phyloP scores from a whole-genome alignment of 2,329 filamentous ascomycete species.

The Diaporthe velutina region DNA sequence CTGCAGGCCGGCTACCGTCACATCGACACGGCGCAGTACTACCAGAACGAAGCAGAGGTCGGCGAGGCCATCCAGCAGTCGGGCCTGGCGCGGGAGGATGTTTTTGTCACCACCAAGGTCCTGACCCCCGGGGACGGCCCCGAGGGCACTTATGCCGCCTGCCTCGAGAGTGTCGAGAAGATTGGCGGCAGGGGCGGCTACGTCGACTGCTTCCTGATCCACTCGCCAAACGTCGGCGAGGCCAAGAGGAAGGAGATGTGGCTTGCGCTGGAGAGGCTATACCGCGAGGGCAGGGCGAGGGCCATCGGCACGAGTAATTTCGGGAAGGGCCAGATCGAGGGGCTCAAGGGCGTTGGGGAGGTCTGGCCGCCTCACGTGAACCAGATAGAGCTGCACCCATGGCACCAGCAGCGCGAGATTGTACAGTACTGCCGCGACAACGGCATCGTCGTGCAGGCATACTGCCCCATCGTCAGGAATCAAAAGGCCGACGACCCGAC shows the following conservation, averaged over 20 bases:
- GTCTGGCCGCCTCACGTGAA: slow-evolving; percentile 37
- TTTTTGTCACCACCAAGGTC: slow-evolving; percentile 76
- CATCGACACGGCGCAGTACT: slow-evolving; percentile 73
- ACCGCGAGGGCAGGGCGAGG: slow-evolving; percentile 34
- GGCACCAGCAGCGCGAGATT: slow-evolving; percentile 68
- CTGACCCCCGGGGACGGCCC: slow-evolving; percentile 53
- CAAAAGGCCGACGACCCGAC: slow-evolving; percentile 62
- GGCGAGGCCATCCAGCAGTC: slow-evolving; percentile 69
- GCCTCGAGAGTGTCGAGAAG: slow-evolving; percentile 71
- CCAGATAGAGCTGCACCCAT: slow-evolving; percentile 71
- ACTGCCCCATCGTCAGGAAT: slow-evolving; percentile 53
- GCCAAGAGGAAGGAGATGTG: slow-evolving; percentile 27
- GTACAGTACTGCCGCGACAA: slow-evolving; percentile 78
- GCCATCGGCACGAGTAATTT: slow-evolving; percentile 36
- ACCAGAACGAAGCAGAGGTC: slow-evolving; percentile 72
- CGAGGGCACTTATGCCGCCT: slow-evolving; percentile 65
- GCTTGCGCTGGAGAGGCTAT: slow-evolving; percentile 29
- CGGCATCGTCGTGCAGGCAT: slow-evolving; percentile 69
- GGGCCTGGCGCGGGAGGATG: slow-evolving; percentile 62
- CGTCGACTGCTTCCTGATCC: slow-evolving; percentile 37
- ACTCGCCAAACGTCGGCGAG: slow-evolving; percentile 25
- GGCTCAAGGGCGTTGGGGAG: slow-evolving; percentile 19
- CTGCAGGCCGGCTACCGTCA: slow-evolving; percentile 66
- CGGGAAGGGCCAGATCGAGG: slow-evolving; percentile 33
- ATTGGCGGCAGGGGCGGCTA: slow-evolving; percentile 47